Base-by-base conservation (phyloP, 2,329 filamentous ascomycete species). In the Curvularia sp. region DNA sequence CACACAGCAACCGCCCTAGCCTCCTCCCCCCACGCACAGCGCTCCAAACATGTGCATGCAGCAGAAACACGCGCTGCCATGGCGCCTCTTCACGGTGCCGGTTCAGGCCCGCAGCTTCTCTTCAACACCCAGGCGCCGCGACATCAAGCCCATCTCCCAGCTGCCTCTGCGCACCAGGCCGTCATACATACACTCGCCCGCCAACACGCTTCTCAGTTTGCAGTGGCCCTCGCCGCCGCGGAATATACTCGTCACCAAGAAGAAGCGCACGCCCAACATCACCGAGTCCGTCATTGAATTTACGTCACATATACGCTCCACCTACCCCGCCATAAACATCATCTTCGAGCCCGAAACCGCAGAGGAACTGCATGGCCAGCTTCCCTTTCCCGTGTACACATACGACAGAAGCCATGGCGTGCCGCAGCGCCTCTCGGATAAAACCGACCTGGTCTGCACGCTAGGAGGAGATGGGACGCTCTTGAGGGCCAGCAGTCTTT, bases 381-480 rank as follows among this genome's bases (percentile, higher is more conserved):
- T 98, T 5, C 77, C 86, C 3, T 93, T 93, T 63, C 90, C 93
- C 9, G 53, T 82, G 75, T 83, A 81, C 63, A 69, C 76, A 1
- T 76, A 71, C 69, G 30, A 75, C 65, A 71, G 43, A 3, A 47
- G 48, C 4, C 61, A 65, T 8, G 68, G 78, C 81, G 30, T 82
- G 80, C 66, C 69, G 18, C 58, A 60, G 7, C 56, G 64, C 25
- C 67, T 95, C 53, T 87, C 92, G 39, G 82, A 87, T 57, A 97
- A 95, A 79, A 89, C 96, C 58, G 95, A 99, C 72, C 82, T 97
- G 57, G 89, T 94, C 21, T 88, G 92, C 42, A 98, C 95, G 0
- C 87, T 99, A 49, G 95, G 95, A 52, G 95, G 95, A 41, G 95
- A 99, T 76, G 93, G 93, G 60, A 97, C 93, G 2, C 94, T 97